A percentile compares a stretch with the other conserved stretches of the same genome.
Evolutionary conservation across 192 early-diverging fungal species (phyloP).

Genomic region (Umbelopsis isabellina): DNA sequence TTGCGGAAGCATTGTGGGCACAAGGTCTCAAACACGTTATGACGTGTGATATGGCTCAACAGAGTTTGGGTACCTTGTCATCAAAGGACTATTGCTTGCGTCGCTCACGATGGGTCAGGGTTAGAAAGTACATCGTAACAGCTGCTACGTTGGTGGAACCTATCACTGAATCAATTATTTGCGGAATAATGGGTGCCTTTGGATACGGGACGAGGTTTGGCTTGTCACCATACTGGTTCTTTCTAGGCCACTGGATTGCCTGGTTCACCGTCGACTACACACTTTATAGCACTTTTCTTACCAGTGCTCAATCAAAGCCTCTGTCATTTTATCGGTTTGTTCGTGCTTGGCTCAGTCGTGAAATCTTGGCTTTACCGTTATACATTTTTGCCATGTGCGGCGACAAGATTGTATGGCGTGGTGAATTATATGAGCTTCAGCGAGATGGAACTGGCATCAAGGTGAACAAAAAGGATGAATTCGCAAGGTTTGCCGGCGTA

Average conservation of each 20-base stretch:
- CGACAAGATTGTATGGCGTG: constrained; percentile 87
- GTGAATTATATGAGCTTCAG: constrained; percentile 64
- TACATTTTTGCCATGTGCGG: constrained; percentile 83
- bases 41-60: constrained; percentile 86
- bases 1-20: constrained; percentile 84
- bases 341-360: constrained; percentile 82
- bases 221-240: constrained; percentile 37
- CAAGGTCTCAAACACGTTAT: constrained; percentile 81
- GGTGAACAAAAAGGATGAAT: constrained; percentile 15
- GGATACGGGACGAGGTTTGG: constrained; percentile 56
- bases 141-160: constrained; percentile 91
- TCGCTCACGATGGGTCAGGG: constrained; percentile 91
- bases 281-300: constrained; percentile 31
- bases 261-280: constrained; percentile 40
- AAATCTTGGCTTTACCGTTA: constrained; percentile 82
- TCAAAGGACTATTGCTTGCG: constrained; percentile 82
- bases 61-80: constrained; percentile 75
- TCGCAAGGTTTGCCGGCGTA: constrained; percentile 10
- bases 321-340: constrained; percentile 47
- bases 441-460: constrained; percentile 64
- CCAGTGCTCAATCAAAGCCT: constrained; percentile 23
- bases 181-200: constrained; percentile 73
- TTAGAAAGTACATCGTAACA: constrained; percentile 92
- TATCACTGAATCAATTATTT: constrained; percentile 86
- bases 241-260: constrained; percentile 25